phyloP scores from a whole-genome alignment of 495 filamentous ascomycete species.

The Xylaria castorea region DNA sequence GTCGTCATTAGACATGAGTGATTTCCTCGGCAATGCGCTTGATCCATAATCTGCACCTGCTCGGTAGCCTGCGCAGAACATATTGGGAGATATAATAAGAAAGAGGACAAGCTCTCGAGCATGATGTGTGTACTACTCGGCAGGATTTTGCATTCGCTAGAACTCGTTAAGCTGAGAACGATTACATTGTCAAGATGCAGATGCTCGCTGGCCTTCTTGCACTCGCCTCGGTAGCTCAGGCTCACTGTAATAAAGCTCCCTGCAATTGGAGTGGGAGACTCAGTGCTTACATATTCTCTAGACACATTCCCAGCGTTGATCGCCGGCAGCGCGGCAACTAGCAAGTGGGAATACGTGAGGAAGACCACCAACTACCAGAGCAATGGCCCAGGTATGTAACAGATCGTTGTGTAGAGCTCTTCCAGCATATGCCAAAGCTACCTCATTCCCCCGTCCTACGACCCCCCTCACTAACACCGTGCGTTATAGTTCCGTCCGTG shows the following conservation, averaged over 20 bases:
- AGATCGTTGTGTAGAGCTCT: background rate
- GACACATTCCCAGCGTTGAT: slow-evolving; percentile 44
- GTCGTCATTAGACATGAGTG: background rate
- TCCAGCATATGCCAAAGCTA: background rate
- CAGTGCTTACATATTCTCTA: slow-evolving; percentile 26
- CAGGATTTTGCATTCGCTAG: background rate
- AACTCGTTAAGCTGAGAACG: background rate
- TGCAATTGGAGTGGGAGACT: background rate
- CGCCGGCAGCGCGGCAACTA: slow-evolving; percentile 34
- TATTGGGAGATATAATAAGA: background rate
- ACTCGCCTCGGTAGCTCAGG: slow-evolving; percentile 36
- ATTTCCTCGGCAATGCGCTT: slow-evolving; percentile 2
- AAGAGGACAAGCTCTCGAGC: background rate
- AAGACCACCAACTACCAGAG: slow-evolving; percentile 49
- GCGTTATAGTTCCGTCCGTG: slow-evolving; percentile 46
- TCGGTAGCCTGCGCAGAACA: too few species aligned
- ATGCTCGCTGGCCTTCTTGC: slow-evolving; percentile 32
- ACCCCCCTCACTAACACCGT: background rate
- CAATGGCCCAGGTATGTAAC: slow-evolving; percentile 44
- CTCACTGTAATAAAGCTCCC: slow-evolving; percentile 35
- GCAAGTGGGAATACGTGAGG: slow-evolving; percentile 46
- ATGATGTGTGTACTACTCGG: background rate
- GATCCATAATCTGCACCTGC: background rate
- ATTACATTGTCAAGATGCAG: slow-evolving; percentile 34
- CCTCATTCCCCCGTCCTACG: background rate